Base-by-base conservation (phyloP, 352 stramenopile genomes). In the Phytophthora pini region DNA sequence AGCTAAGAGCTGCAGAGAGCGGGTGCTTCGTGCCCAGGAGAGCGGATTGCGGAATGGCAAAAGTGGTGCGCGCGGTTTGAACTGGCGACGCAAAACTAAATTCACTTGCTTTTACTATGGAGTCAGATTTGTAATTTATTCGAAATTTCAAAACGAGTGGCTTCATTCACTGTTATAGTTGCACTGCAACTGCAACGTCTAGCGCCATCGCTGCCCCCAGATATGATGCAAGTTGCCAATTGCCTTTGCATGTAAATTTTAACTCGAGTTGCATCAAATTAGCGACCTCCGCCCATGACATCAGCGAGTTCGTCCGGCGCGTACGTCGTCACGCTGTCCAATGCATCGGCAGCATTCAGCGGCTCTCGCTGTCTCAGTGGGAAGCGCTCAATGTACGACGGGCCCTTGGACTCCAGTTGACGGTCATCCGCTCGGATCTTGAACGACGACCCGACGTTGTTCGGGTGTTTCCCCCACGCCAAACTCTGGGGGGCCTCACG, bases 311-410 rank as follows among this genome's bases (percentile, higher is more conserved):
- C 34, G 34, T 90, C 80, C 0, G 75, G 77, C 7, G 58, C 46
- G 15, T 77, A 82, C 46, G 58, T 67, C 5, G 39, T 52, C 6
- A 67, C 27, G 17, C 70, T 78, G 51, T 81, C 65, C 15, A 84
- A 36, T n/a, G 50, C 11, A 5, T 56, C 36, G n/a, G 38, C 45
- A 12, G 12, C 47, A 13, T 49, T 56, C 40, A 80, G 29, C 4
- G 65, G 59, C 9, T 73, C 72, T 3, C 84, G 79, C 0, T 79
- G 20, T 13, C 86, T 79, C 29, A 72, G 57, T 31, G 86, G 75
- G 63, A 92, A 94, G 3, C 86, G 78, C 60, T 94, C 86, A 13
- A 79, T 76, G 45, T 82, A 94, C 7, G 80, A 80, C 38, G 85
- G 86, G 0, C 84, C 86, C 0, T 56, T 50, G 0, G 82, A 80